Percentiles rank a stretch among this genome's conserved stretches.
phyloP scores from a whole-genome alignment of 805 yeast genomes.

The Huiozyma naganishii region DNA sequence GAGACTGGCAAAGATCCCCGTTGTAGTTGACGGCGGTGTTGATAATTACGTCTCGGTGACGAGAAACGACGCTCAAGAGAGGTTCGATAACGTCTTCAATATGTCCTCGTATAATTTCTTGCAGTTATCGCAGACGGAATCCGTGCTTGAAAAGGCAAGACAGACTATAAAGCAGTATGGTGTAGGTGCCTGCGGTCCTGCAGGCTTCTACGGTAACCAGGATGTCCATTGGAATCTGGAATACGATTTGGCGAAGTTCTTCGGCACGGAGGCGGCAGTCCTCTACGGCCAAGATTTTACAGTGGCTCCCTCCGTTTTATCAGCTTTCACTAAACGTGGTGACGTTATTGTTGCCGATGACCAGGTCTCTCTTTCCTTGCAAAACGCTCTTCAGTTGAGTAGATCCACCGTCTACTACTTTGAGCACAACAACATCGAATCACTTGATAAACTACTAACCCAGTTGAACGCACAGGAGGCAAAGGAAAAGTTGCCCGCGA shows the following conservation, averaged over 20 bases:
- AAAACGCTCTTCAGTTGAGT: slow-evolving; percentile 78
- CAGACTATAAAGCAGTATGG: slow-evolving; percentile 59
- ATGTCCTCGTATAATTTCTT: slow-evolving; percentile 65
- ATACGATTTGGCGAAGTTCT: slow-evolving; percentile 59
- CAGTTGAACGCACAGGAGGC: slow-evolving; percentile 50
- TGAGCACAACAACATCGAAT: slow-evolving; percentile 82
- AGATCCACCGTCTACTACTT: slow-evolving; percentile 67
- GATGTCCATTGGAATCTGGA: slow-evolving; percentile 79
- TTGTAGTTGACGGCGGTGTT: slow-evolving; percentile 45
- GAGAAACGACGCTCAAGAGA: slow-evolving; percentile 23
- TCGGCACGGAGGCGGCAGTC: slow-evolving; percentile 69
- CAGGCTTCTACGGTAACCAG: slow-evolving; percentile 93
- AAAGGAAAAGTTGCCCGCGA: slow-evolving; percentile 47
- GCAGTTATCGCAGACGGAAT: slow-evolving; percentile 41
- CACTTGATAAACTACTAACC: slow-evolving; percentile 57
- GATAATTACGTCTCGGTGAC: slow-evolving; percentile 20
- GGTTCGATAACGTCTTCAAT: slow-evolving; percentile 39
- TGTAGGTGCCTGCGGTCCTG: slow-evolving; percentile 98
- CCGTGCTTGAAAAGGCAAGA: slow-evolving; percentile 43
- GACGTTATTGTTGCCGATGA: slow-evolving; percentile 84
- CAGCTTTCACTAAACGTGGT: slow-evolving; percentile 92
- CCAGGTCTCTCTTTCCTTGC: slow-evolving; percentile 62
- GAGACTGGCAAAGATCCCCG: slow-evolving; percentile 56
- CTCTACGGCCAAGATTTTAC: slow-evolving; percentile 89
- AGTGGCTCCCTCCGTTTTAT: slow-evolving; percentile 78